These are phyloP conservation scores for Microsporum canis DNA, from an alignment of 2,329 filamentous ascomycete species.

Conservation along the genomic window DNA sequence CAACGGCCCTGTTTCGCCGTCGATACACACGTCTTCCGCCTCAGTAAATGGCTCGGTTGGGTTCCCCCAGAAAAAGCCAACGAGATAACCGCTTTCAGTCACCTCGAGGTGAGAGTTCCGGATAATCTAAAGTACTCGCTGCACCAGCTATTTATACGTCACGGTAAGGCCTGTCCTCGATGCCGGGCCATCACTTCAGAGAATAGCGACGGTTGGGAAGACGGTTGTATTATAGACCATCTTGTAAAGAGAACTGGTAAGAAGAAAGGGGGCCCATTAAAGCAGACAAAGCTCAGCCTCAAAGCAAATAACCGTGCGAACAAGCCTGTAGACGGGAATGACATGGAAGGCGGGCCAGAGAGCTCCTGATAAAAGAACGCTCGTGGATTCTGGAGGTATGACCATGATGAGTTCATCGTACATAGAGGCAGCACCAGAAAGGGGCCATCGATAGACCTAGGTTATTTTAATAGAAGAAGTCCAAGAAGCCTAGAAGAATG, in stretches of 20 bases:
- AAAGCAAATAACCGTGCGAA: background rate
- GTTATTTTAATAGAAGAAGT: no score
- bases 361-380: background rate
- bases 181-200: constrained; percentile 51
- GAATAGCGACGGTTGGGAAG: constrained; percentile 51
- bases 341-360: background rate
- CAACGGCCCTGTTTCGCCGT: constrained; percentile 54
- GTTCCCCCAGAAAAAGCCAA: constrained; percentile 41
- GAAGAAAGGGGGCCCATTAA: constrained; percentile 25
- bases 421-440: background rate
- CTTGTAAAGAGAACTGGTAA: constrained; percentile 47
- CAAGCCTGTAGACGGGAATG: background rate
- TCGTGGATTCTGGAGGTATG: background rate
- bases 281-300: background rate
- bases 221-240: constrained; percentile 54
- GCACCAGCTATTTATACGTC: constrained; percentile 50
- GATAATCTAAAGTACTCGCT: constrained; percentile 53
- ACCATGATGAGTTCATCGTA: background rate
- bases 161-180: constrained; percentile 51
- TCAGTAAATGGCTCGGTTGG: constrained; percentile 52
- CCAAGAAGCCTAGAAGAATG: no score
- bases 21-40: constrained; percentile 55
- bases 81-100: constrained; percentile 43
- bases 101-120: constrained; percentile 50
- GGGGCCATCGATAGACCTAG: no score